Evolutionary conservation across 257 asterid genomes (phyloP).

Genomic region (Henckelia pumila): DNA sequence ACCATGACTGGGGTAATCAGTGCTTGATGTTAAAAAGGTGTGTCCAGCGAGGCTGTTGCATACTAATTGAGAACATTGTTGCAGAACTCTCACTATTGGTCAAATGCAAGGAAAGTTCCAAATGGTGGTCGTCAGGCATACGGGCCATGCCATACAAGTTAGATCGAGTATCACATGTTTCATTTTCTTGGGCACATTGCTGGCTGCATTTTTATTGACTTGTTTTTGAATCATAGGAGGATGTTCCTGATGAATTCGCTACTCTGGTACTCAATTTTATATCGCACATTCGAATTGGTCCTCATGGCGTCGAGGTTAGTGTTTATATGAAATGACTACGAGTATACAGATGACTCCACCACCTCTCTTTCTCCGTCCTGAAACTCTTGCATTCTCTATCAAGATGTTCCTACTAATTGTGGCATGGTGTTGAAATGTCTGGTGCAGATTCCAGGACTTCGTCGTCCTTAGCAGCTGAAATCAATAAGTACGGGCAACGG

Average conservation of each 20-base stretch:
- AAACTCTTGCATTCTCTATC: neutral
- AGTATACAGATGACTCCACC: neutral
- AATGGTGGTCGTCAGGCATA: slow-evolving; percentile 90
- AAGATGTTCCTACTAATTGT: neutral
- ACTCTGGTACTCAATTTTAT: slow-evolving; percentile 62
- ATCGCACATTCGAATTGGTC: slow-evolving; percentile 79
- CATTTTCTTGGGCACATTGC: neutral
- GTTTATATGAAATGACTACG: neutral
- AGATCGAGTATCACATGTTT: slow-evolving; percentile 7
- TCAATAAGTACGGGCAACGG: neutral
- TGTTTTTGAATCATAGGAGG: slow-evolving; percentile 61
- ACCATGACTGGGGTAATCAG: no score
- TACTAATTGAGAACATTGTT: slow-evolving; percentile 8
- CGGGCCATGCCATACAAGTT: slow-evolving; percentile 99
- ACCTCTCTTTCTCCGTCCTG: neutral
- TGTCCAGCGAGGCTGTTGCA: no score
- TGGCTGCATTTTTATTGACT: slow-evolving; percentile 19
- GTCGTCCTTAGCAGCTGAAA: slow-evolving; percentile 16
- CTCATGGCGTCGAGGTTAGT: slow-evolving; percentile 80
- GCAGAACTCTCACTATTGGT: slow-evolving; percentile 92
- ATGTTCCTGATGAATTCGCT: slow-evolving; percentile 87
- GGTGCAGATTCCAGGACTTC: slow-evolving; percentile 52
- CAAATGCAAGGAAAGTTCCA: slow-evolving; percentile 99
- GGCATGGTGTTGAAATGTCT: slow-evolving; percentile 3
- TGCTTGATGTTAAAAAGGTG: no score